Conservation (phyloP, 768 basidiomycete genomes). For the Lentinula boryana region DNA sequence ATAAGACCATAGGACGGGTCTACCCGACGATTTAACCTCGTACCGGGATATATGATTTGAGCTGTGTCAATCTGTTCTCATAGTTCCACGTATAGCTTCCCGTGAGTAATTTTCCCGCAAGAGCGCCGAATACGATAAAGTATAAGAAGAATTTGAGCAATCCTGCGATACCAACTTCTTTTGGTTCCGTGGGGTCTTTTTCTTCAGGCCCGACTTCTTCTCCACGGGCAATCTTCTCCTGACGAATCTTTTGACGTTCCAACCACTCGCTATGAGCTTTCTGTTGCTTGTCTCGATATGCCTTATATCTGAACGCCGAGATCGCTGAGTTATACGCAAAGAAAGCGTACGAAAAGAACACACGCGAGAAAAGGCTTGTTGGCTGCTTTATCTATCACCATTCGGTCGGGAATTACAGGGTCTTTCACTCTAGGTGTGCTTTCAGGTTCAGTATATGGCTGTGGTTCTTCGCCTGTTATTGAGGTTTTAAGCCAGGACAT, state of each 20-base stretch:
- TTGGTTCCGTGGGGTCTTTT: constrained; percentile 54
- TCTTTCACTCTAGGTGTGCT: constrained; percentile 52
- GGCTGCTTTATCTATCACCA: constrained; percentile 76
- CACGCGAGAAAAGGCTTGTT: constrained; percentile 84
- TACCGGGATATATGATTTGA: constrained; percentile 63
- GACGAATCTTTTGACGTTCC: constrained; percentile 64
- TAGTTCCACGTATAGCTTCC: constrained; percentile 87
- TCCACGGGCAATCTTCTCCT: constrained; percentile 67
- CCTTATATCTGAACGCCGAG: constrained; percentile 44
- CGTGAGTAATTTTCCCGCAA: constrained; percentile 79
- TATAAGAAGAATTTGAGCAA: constrained; percentile 68
- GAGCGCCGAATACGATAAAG: constrained; percentile 41
- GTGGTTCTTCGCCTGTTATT: constrained; percentile 26
- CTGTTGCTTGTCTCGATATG: constrained; percentile 60
- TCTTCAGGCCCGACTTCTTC: constrained; percentile 70
- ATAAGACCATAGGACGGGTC: background rate
- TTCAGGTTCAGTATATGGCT: constrained; percentile 31
- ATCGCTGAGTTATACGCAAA: background rate
- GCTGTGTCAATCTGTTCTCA: constrained; percentile 52
- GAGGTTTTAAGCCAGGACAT: constrained; percentile 67
- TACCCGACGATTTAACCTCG: constrained; percentile 11
- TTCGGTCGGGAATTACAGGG: constrained; percentile 57
- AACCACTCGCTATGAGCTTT: constrained; percentile 58
- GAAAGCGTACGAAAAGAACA: constrained; percentile 23
- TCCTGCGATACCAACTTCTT: constrained; percentile 59